A percentile compares a stretch with the other conserved stretches of the same genome.
Evolutionary conservation across 164 flowering plant genomes (phyloP).

Genomic region (Stephania yunnanensis): DNA sequence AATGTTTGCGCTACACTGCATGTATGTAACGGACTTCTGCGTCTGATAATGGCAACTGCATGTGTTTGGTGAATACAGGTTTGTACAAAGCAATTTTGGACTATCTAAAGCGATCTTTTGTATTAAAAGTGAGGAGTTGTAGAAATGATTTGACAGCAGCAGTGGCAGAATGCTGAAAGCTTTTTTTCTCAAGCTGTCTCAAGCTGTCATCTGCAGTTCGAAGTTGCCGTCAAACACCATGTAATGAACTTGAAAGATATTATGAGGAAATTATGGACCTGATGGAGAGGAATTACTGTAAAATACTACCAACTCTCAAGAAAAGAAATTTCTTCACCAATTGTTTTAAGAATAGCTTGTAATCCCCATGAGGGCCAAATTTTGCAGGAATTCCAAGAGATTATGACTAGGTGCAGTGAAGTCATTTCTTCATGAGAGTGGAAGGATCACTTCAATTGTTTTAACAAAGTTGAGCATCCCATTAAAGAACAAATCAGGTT

Average conservation of each 20-base stretch:
- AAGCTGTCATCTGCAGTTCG: neutral
- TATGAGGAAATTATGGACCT: neutral
- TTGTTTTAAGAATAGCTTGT: neutral
- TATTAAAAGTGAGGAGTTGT: neutral
- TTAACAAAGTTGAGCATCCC: neutral
- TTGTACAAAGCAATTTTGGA: neutral
- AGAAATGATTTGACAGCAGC: neutral
- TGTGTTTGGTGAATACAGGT: neutral
- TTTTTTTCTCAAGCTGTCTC: neutral
- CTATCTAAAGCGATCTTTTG: neutral
- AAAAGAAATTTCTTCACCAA: neutral
- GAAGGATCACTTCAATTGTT: neutral
- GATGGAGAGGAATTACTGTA: slow-evolving; percentile 1
- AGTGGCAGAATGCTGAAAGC: neutral
- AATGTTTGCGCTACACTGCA: too few species aligned
- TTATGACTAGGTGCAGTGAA: neutral
- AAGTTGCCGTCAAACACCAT: neutral
- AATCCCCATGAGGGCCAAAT: neutral
- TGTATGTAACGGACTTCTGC: neutral
- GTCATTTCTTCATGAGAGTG: neutral
- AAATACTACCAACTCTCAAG: neutral
- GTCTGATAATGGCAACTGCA: neutral
- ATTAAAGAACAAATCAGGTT: neutral
- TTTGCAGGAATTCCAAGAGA: neutral
- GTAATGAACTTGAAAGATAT: neutral